Conservation (phyloP, 2,329 filamentous ascomycete genomes). For the Aspergillus flavus region DNA sequence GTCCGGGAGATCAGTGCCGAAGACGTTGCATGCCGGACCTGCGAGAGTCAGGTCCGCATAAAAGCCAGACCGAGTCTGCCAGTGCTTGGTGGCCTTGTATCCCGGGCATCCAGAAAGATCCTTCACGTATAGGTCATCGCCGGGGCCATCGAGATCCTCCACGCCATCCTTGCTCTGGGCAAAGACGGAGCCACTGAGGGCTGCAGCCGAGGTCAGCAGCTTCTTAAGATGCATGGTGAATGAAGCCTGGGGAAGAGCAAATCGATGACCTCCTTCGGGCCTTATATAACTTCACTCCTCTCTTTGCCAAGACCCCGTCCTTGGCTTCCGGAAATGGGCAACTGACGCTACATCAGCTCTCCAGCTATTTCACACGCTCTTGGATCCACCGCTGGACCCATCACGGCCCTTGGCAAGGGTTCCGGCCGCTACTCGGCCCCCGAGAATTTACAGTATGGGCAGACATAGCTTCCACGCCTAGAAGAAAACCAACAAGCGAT, state of each 20-base stretch:
- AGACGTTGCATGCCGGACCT: slow-evolving; percentile 63
- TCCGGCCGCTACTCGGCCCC: no score
- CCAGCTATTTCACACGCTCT: background rate
- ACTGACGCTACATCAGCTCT: background rate
- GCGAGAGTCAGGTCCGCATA: slow-evolving; percentile 69
- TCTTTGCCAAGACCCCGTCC: background rate
- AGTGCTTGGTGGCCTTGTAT: background rate
- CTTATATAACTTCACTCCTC: background rate
- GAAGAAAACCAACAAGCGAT: background rate
- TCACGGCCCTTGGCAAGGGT: background rate
- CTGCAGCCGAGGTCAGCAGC: background rate
- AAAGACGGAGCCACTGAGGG: background rate
- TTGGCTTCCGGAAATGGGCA: background rate
- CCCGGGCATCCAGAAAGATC: background rate
- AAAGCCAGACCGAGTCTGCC: background rate
- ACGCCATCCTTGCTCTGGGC: background rate
- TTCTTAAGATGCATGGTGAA: background rate
- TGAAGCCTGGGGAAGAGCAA: background rate
- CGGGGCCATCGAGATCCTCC: background rate
- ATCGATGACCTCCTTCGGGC: background rate
- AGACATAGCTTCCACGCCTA: background rate
- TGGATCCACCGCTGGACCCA: background rate
- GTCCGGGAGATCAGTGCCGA: slow-evolving; percentile 56
- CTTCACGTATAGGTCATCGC: background rate
- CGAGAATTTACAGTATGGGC: background rate